Percentiles rank a stretch among this genome's conserved stretches.
These are phyloP conservation scores for Sphagnum magellanicum DNA, from an alignment of 228 moss, liverwort and hornwort genomes.

Conservation along the genomic window DNA sequence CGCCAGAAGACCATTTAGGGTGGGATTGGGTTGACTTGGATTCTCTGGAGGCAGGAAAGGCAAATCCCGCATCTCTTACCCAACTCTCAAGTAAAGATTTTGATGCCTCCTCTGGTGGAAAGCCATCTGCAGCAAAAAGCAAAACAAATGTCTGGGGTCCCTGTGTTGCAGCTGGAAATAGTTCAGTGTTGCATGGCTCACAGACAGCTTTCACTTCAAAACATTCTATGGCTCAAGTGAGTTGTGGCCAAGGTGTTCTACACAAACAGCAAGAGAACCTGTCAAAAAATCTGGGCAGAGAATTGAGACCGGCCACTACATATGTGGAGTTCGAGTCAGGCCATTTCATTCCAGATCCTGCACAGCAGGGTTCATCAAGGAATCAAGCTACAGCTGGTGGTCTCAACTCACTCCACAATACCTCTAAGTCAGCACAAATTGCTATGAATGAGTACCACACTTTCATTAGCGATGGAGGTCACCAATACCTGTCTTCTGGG, in stretches of 20 bases:
- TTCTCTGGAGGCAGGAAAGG: slow-evolving; percentile 29
- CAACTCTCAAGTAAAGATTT: slow-evolving; percentile 71
- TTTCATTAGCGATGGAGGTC: slow-evolving; percentile 53
- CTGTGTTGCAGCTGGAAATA: slow-evolving; percentile 40
- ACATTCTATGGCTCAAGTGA: slow-evolving; percentile 11
- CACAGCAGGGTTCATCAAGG: slow-evolving; percentile 33
- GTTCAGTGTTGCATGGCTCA: slow-evolving; percentile 34
- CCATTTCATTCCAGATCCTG: slow-evolving; percentile 32
- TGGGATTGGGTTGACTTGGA: slow-evolving; percentile 83
- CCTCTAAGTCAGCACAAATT: slow-evolving; percentile 26
- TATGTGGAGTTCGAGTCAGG: slow-evolving; percentile 35
- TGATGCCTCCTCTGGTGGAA: slow-evolving; percentile 48
- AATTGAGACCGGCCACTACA: slow-evolving; percentile 32
- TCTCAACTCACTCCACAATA: slow-evolving; percentile 26
- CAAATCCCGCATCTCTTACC: slow-evolving; percentile 63
- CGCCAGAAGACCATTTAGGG: slow-evolving; percentile 74
- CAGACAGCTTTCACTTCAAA: slow-evolving; percentile 47
- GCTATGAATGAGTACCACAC: slow-evolving; percentile 50
- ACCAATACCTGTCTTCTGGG: slow-evolving; percentile 30
- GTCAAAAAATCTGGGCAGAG: slow-evolving; percentile 48
- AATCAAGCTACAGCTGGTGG: slow-evolving; percentile 29
- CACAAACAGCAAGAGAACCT: slow-evolving; percentile 45
- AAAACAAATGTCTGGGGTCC: slow-evolving; percentile 77
- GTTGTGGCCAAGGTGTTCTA: slow-evolving; percentile 27
- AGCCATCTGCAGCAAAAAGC: slow-evolving; percentile 54